A percentile compares a stretch with the other conserved stretches of the same genome.
Conservation (phyloP, 306 rosid species). For the Mucuna pruriens region DNA sequence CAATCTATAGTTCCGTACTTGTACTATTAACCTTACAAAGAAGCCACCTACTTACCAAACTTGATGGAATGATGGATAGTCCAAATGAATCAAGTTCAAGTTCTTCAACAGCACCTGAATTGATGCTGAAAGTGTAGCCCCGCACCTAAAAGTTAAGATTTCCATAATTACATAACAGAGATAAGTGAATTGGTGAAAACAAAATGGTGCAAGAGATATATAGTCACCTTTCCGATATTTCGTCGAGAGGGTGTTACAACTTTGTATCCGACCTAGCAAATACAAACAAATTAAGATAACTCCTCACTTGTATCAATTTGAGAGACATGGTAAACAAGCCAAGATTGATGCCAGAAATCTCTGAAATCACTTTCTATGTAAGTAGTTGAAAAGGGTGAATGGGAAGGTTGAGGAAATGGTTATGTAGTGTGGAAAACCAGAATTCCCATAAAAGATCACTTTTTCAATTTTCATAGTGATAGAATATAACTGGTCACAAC, state of each 20-base stretch:
- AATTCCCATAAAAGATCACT: neutral
- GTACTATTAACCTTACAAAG: slow-evolving; percentile 22
- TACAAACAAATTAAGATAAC: slow-evolving; percentile 39
- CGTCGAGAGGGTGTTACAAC: slow-evolving; percentile 86
- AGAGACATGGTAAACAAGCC: slow-evolving; percentile 17
- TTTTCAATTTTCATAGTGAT: neutral
- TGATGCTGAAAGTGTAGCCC: slow-evolving; percentile 85
- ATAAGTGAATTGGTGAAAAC: neutral
- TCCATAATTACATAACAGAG: slow-evolving; percentile 26
- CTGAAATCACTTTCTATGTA: slow-evolving; percentile 10
- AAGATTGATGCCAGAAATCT: slow-evolving; percentile 2
- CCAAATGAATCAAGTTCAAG: slow-evolving; percentile 96
- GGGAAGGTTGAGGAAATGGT: neutral
- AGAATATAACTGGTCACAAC: neutral
- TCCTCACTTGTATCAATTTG: neutral
- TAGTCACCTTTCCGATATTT: slow-evolving; percentile 78
- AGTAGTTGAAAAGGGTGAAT: slow-evolving; percentile 16
- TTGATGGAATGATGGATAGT: slow-evolving; percentile 84
- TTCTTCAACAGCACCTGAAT: slow-evolving; percentile 84
- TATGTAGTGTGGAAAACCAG: neutral
- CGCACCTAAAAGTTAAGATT: slow-evolving; percentile 63
- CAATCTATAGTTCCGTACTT: slow-evolving; percentile 18
- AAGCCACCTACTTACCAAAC: slow-evolving; percentile 65
- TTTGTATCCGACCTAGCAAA: slow-evolving; percentile 90
- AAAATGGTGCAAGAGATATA: slow-evolving; percentile 12